These are phyloP conservation scores for Jackrogersella multiformis DNA, from an alignment of 495 filamentous ascomycete genomes.

Conservation along the genomic window DNA sequence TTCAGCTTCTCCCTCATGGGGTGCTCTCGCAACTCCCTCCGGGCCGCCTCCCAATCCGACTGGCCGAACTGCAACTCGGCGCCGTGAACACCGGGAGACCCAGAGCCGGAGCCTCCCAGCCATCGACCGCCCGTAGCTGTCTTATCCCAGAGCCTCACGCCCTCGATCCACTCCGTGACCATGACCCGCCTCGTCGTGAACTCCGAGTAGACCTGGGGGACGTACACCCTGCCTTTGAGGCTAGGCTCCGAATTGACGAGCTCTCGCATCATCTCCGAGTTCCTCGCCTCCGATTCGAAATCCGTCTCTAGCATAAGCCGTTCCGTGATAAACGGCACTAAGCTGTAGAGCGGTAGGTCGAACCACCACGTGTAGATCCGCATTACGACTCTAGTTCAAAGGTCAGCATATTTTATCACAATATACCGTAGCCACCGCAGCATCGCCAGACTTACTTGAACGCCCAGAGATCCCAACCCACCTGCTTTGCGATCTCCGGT, in stretches of 20 bases:
- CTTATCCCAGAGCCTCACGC: conserved; percentile 90
- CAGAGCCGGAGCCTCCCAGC: conserved; percentile 76
- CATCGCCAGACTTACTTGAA: conserved; percentile 75
- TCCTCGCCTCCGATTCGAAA: conserved; percentile 88
- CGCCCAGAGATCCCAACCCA: conserved; percentile 92
- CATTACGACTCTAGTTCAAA: conserved; percentile 68
- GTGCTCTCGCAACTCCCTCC: conserved; percentile 54
- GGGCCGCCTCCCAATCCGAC: conserved; percentile 53
- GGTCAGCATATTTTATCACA: not conserved
- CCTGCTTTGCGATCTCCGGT: conserved; percentile 86
- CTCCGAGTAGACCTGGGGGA: conserved; percentile 84
- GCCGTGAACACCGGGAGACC: conserved; percentile 80
- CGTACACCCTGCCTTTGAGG: conserved; percentile 81
- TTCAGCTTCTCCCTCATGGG: conserved; percentile 68
- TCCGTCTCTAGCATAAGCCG: conserved; percentile 91
- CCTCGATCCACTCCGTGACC: conserved; percentile 98
- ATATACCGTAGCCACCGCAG: not conserved
- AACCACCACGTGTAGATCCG: conserved; percentile 81
- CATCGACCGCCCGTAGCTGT: conserved; percentile 75
- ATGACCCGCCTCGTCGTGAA: conserved; percentile 85
- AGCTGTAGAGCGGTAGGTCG: conserved; percentile 84
- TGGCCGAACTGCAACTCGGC: conserved; percentile 63
- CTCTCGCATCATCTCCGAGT: conserved; percentile 82
- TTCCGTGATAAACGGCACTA: conserved; percentile 90
- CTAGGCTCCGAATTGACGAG: conserved; percentile 81